Conservation (phyloP, 106 monocot species). For the Triglochin maritima region DNA sequence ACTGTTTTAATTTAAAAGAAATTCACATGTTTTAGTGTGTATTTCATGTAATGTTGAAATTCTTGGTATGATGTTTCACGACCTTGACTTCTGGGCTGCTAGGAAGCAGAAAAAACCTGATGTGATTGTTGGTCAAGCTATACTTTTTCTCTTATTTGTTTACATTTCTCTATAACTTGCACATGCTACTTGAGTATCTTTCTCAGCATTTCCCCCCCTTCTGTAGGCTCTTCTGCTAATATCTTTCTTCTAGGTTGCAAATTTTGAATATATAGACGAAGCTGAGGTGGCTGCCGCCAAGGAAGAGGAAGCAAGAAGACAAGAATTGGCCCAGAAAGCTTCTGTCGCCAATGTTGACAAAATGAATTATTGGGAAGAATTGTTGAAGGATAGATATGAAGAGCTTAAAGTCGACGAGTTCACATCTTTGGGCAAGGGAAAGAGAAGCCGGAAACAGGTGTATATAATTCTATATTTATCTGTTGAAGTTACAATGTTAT, state of each 20-base stretch:
- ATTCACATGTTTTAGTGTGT: too few relatives aligned
- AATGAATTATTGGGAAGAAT: constrained; percentile 80
- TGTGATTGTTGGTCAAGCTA: too few relatives aligned
- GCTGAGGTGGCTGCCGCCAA: constrained; percentile 79
- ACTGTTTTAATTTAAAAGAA: too few relatives aligned
- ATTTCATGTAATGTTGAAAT: too few relatives aligned
- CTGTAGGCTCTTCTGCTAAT: too few relatives aligned
- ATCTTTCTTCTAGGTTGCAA: constrained; percentile 58
- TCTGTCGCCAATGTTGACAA: constrained; percentile 36
- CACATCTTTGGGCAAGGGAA: constrained; percentile 88
- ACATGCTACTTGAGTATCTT: too few relatives aligned
- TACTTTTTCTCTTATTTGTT: too few relatives aligned
- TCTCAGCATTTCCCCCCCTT: too few relatives aligned
- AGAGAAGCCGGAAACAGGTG: constrained; percentile 94
- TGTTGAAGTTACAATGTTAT: neutral
- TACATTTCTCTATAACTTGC: too few relatives aligned
- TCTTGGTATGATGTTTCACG: too few relatives aligned
- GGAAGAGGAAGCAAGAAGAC: constrained; percentile 50
- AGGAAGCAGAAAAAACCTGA: too few relatives aligned
- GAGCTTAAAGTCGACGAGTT: constrained; percentile 70
- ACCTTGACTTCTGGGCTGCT: too few relatives aligned
- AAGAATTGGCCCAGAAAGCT: constrained; percentile 28
- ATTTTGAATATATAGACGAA: constrained; percentile 96
- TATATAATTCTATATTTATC: neutral
- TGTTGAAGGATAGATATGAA: constrained; percentile 74